Evolutionary conservation across 2,329 filamentous ascomycete genomes (phyloP), one percentile per base, ranked within the genome.

Genomic region (Ascochyta lentis): DNA sequence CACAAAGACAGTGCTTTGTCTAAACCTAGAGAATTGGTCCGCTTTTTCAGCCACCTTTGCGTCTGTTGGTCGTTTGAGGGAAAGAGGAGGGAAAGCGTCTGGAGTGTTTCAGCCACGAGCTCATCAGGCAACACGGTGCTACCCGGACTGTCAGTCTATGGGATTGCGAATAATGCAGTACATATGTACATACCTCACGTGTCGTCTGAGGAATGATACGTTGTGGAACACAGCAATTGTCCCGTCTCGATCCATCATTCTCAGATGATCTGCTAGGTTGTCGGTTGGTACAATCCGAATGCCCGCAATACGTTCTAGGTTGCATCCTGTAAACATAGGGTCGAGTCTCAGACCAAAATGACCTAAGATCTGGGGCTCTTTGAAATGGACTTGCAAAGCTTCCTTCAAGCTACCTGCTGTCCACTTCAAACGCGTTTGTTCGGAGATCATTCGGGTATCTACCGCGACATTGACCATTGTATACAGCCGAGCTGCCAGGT

Each of bases 61-160:
- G 63, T 64, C 0, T 58, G 41, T 1, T 26, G 47, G 37, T 77
- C 71, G 3, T 57, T 45, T 24, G 64, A 58, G 0, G 78, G 77
- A 6, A 78, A 69, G 0, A 80, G 64, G 1, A 80, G 68, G 0
- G 72, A 64, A 0, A 79, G 61, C 0, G 77, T 78, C 22, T 63
- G 61, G 2, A 79, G 49, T 0, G 77, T 79, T 54, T 79, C 77
- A 6, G 75, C 60, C 3, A 70, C 58, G 8, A 79, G 62, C 2
- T 60, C 69, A 2, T 51, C 44, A 0, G 75, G 76, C 6, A 74
- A 67, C 3, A 77, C 56, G 19, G 12, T 48, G 31, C 27, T 70
- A 24, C 3, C 26, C n/a, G 5, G 12, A 6, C 13, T 16, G 27
- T 43, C 13, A 43, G 26, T 22, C 8, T 29, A 29, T 10, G 12